Conservation (phyloP, 352 stramenopile species). For the Phytophthora meadii region DNA sequence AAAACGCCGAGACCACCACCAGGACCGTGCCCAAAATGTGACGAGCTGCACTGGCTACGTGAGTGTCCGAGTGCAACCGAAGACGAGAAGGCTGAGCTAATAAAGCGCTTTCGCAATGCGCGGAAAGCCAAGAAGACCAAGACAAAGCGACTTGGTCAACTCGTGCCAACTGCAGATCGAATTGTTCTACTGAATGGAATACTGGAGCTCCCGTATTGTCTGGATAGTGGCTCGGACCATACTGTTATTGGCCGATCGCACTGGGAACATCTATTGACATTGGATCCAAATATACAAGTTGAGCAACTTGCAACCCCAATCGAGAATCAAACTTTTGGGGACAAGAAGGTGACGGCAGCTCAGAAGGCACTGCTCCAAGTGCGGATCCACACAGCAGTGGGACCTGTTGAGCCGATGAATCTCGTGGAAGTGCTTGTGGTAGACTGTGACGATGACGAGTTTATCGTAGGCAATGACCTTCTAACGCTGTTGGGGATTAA, state of each 20-base stretch:
- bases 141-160: constrained; percentile 6
- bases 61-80: constrained; percentile 4
- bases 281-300: background rate
- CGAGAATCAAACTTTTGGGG: constrained; percentile 7
- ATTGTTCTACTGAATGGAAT: constrained; percentile 6
- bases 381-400: constrained; percentile 18
- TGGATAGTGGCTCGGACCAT: constrained; percentile 5
- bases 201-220: constrained; percentile 14
- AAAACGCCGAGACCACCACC: background rate
- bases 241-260: constrained; percentile 16
- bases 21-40: constrained; percentile 5
- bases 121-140: background rate
- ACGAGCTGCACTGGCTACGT: constrained; percentile 14
- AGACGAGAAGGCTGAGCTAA: background rate
- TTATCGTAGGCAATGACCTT: constrained; percentile 23
- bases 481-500: constrained; percentile 19
- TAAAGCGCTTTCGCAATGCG: background rate
- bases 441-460: constrained; percentile 14
- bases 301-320: background rate
- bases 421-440: background rate
- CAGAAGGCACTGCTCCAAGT: constrained; percentile 8
- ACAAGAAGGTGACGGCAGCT: background rate
- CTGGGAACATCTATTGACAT: background rate
- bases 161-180: background rate
- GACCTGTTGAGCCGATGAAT: constrained; percentile 3